Evolutionary conservation across 179 eudicot species (phyloP), one percentile per base, ranked within the genome.

Genomic region (Beta macrorhiza): DNA sequence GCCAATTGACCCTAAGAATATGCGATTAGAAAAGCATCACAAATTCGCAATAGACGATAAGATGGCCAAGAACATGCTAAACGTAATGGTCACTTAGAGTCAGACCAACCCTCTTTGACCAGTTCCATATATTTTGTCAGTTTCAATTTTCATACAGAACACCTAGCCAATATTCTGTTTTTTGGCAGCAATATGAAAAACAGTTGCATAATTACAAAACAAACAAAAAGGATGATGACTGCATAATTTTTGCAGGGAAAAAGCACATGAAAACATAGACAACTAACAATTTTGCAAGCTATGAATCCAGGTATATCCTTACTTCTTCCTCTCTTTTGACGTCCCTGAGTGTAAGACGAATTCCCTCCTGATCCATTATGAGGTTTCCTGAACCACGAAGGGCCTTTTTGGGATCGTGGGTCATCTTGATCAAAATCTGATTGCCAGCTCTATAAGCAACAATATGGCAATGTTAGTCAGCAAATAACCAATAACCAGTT

Each of bases 321-420:
- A 93, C 97, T 88, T 87, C 82, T 85, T 80, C 83, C 76, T 59
- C 64, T 67, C 45, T 83, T 74, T 65, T 81, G 82, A 45, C 80
- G 82, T 70, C 89, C 84, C 74, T 80, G 89, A 20, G 74, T 44
- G 81, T 76, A 76, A 67, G 84, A 83, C 7, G 68, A 71, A 14
- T 89, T 81, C 81, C 84, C 83, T 83, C 77, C 85, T 74, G 84
- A 72, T 86, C 87, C 89, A 79, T 83, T 79, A 62, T 81, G 78
- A 79, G 87, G 82, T 56, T 83, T 74, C 83, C 86, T 85, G 83
- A 87, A 90, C 97, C 97, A 92, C 17, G 95, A 87, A 65, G 87
- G 90, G 63, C 88, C 87, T 81, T 78, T 86, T 76, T 87, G 87
- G 51, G 87, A 78, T 78, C 89, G 85, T 77, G 81, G 65, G 44